Evolutionary conservation across 139 green algal genomes (phyloP), one percentile per base, ranked within the genome.

Genomic region (Ostreobium quekettii): DNA sequence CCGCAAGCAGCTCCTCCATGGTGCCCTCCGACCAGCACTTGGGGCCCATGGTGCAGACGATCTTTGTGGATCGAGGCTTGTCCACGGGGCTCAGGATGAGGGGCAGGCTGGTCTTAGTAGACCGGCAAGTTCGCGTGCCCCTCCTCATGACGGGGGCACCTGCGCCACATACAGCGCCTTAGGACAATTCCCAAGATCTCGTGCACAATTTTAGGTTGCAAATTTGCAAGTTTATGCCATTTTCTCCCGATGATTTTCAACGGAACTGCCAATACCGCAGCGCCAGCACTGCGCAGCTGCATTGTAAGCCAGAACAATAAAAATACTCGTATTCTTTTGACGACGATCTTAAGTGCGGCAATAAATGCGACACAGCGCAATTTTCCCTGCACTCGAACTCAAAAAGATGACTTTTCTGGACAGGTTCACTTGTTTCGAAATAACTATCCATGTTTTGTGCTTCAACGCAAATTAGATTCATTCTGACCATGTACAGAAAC

Each of bases 1-100:
- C 78, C 53, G 87, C 81, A 36, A 88, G 59, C 60, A 92, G 77
- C 60, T 71, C 46, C 22, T 67, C 47, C 32, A 78, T 47, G 7
- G 48, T 69, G 47, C 74, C 65, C 53, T 66, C 66, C 36, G 24
- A 32, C 39, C 64, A 74, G 60, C 68, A 77, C 53, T 80, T 83
- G 32, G 76, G 76, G 7, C 78, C 78, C 66, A 87, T 82, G 2
- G 85, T 24, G 73, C 76, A 87, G n/a, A 87, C 66, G 32, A 86
- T 79, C 61, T 86, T 83, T 48, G 78, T 86, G 63, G 39, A 47
- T 28, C 67, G 60, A 28, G 30, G 46, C 29, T 71, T 60, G 36
- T 71, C 56, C 8, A 82, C 60, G 28, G 80, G 80, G 19, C 60
- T 75, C 0, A 66, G 71, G 48, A 86, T 83, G 30, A 83, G 75